These are phyloP conservation scores for Boletus rufocinnamomeus DNA, from an alignment of 768 basidiomycete species.

Conservation along the genomic window DNA sequence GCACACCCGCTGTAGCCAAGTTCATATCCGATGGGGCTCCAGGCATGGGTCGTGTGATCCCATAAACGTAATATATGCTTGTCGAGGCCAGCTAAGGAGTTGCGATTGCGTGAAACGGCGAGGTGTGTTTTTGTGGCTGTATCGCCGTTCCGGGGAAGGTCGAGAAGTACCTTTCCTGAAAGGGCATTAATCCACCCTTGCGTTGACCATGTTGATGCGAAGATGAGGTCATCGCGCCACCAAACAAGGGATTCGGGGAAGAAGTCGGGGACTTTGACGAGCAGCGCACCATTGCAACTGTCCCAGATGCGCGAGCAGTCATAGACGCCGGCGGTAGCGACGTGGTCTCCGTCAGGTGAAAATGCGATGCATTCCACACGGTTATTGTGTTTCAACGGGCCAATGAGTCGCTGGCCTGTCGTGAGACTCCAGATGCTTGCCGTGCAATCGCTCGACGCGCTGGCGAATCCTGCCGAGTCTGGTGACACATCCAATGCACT, in stretches of 20 bases:
- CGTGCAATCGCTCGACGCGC: slow-evolving; percentile 8
- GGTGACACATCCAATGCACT: slow-evolving; percentile 17
- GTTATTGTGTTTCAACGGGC: slow-evolving; percentile 11
- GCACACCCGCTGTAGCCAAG: slow-evolving; percentile 6
- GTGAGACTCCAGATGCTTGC: slow-evolving; percentile 15
- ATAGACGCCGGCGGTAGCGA: slow-evolving; percentile 11
- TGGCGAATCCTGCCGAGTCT: slow-evolving; percentile 18
- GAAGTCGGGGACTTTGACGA: slow-evolving; percentile 2
- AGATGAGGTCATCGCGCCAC: no score
- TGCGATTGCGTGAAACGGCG: slow-evolving; percentile 13
- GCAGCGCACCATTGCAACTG: slow-evolving; percentile 4
- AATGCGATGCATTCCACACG: slow-evolving; percentile 14
- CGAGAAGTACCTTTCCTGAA: slow-evolving; percentile 12
- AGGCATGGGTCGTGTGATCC: slow-evolving; percentile 9
- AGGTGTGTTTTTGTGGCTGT: slow-evolving; percentile 1
- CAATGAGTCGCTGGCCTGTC: slow-evolving; percentile 11
- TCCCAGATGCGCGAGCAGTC: slow-evolving; percentile 19
- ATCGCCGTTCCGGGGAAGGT: slow-evolving; percentile 4
- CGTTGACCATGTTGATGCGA: no score
- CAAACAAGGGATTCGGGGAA: slow-evolving; percentile 18
- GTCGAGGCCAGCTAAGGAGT: slow-evolving; percentile 7
- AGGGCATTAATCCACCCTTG: slow-evolving; percentile 15
- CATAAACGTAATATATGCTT: slow-evolving; percentile 6
- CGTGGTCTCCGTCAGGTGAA: slow-evolving; percentile 14
- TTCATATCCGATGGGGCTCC: background rate